Evolutionary conservation across 1,139 yeast genomes (phyloP).

Genomic region (Protomyces gravidus): DNA sequence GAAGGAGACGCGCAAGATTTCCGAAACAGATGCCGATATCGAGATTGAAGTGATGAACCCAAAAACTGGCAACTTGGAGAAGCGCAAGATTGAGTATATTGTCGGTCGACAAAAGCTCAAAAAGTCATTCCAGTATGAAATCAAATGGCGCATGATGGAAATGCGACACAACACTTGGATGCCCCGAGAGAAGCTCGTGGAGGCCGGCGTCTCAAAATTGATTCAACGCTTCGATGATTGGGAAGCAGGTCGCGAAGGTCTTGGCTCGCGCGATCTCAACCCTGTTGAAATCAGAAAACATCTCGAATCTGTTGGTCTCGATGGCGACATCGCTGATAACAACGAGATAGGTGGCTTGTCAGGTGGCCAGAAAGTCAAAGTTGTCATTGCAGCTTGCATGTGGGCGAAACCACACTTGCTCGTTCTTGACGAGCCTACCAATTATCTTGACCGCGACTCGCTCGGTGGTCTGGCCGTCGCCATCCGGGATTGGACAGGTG

Average conservation of each 20-base stretch:
- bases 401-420: slow-evolving; percentile 99
- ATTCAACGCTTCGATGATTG: slow-evolving; percentile 95
- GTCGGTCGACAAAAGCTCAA: slow-evolving; percentile 96
- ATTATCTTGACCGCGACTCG: slow-evolving; percentile 95
- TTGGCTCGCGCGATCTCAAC: slow-evolving; percentile 87
- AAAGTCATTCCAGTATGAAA: slow-evolving; percentile 93
- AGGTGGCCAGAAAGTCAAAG: slow-evolving; percentile 97
- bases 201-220: slow-evolving; percentile 79
- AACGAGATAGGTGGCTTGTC: slow-evolving; percentile 94
- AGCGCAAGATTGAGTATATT: slow-evolving; percentile 82
- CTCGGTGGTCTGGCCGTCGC: slow-evolving; percentile 96
- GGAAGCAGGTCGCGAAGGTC: slow-evolving; percentile 97
- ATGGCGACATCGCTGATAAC: slow-evolving; percentile 97
- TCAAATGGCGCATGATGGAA: slow-evolving; percentile 89
- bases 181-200: slow-evolving; percentile 71
- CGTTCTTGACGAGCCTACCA: slow-evolving; percentile 97
- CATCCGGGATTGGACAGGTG: slow-evolving; percentile 96
- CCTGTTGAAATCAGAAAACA: slow-evolving; percentile 93
- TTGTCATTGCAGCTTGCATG: slow-evolving; percentile 99
- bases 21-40: slow-evolving; percentile 80
- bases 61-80: slow-evolving; percentile 71
- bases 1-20: slow-evolving; percentile 85
- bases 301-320: slow-evolving; percentile 94
- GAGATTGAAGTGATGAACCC: slow-evolving; percentile 68
- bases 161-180: slow-evolving; percentile 95